Base-by-base conservation (phyloP, 495 filamentous ascomycete species). In the Cenococcum geophilum region DNA sequence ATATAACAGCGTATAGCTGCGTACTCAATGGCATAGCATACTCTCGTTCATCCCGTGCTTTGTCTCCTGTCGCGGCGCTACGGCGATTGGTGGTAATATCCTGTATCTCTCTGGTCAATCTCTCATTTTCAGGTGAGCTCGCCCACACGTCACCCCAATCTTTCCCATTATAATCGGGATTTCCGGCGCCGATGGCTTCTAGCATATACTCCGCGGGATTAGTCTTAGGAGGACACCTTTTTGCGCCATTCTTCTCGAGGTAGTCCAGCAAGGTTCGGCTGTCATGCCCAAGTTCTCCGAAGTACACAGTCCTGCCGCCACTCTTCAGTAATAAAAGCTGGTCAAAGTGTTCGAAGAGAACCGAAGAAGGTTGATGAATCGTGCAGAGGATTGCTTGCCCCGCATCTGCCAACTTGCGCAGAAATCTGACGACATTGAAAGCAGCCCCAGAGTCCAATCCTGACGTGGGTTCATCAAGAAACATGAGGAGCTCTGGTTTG, bases 401-500 rank as follows among this genome's bases (percentile, higher is more conserved):
- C 8, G 78, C 77, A 53, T 83, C 78, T 5, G 86, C 82, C 3
- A 89, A 76, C 63, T 87, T 88, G 1, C 82, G 72, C 34, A 89
- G 70, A 66, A 88, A 85, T 16, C 81, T 75, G 22, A 85, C 77
- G 11, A 86, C 86, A 61, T 83, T 83, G 65, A 78, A 88, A 20
- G 86, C 83, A 16, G 83, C 80, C 43, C 81, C 78, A 0, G 77
- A 79, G 60, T 89, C 86, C 5, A 89, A 80, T 57, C 85, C 86
- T 6, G 83, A 88, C 3, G 88, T 91, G 3, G 89, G 88, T 64
- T 91, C 87, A 67, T 91, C 88, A 34, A 91, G 73, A 71, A 91
- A 91, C 60, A 91, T 80, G 5, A 90, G 71, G 45, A 87, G 78
- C 43, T 79, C 83, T 11, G 80, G 86, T 70, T 86, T 89, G 0